Conservation (phyloP, 129 eudicot genomes). For the Silybum marianum region DNA sequence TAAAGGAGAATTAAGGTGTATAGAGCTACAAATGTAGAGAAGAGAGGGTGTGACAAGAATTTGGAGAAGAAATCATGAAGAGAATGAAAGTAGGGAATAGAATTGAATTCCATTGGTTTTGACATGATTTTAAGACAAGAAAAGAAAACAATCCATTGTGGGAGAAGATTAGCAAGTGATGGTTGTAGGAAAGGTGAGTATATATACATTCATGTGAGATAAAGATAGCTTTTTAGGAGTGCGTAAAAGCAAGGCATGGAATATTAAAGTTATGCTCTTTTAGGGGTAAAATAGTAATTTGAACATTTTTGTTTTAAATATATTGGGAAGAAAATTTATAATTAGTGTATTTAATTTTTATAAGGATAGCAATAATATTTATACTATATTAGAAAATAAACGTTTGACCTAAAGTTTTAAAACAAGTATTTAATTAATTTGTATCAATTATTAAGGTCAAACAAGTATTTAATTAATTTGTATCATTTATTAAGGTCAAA, state of each 20-base stretch:
- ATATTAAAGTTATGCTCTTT: conserved; percentile 18
- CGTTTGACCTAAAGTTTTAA: too few species aligned
- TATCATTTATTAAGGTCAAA: background rate
- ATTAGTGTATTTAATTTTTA: background rate
- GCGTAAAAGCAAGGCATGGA: conserved; percentile 43
- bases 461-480: too few species aligned
- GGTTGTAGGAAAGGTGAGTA: conserved; percentile 21
- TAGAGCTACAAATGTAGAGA: conserved; percentile 58
- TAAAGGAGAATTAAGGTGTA: conserved; percentile 61
- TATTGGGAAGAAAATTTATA: too few species aligned
- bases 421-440: too few species aligned
- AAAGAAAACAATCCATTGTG: conserved; percentile 17
- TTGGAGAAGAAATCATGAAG: conserved; percentile 14
- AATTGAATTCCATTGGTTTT: conserved; percentile 27
- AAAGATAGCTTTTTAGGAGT: conserved; percentile 33
- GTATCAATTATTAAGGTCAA: too few species aligned
- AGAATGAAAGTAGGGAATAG: conserved; percentile 12
- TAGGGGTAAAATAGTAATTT: background rate
- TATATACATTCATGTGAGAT: conserved; percentile 29
- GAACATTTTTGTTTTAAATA: too few species aligned
- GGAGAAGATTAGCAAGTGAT: conserved; percentile 22
- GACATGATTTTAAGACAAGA: background rate
- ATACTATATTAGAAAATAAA: background rate
- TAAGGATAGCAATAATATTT: background rate
- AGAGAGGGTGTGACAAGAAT: conserved; percentile 40